Base-by-base conservation (phyloP, 208 protist genomes). In the Leishmania mexicana region DNA sequence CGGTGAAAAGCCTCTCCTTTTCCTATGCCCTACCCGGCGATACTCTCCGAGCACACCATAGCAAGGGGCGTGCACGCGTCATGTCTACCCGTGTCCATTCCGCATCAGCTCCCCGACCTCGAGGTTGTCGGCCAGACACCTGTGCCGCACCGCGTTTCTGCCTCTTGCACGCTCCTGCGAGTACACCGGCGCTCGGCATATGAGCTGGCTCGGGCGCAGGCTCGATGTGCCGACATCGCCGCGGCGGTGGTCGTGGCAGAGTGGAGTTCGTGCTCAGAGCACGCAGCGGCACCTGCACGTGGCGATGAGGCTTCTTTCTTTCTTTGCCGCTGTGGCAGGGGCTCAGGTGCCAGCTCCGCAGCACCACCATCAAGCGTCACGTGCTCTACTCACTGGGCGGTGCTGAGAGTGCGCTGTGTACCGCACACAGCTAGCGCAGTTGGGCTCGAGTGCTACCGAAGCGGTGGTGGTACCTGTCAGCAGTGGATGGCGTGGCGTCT, bases 81-180 rank as follows among this genome's bases (percentile, higher is more conserved):
- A 49, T 49, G 28, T 35, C 24, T 47, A 31, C 72, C 42, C 28
- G 45, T 81, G 40, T 85, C 68, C 77, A 49, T 42, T 70, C 82
- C 77, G 45, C 77, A 81, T 67, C 73, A 85, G 8, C 49, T 60
- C 31, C 53, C 76, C 31, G 28, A n/a, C 11, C 3, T 58, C 42
- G n/a, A 42, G 28, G 57, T 17, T 8, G 31, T 38, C 21, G 11
- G 8, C 31, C 10, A 8, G 11, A 19, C 76, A 31, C 62, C 38
- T 60, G 67, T 49, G 8, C 65, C 76, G 5, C 53, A 60, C 28
- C 76, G 19, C 19, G n/a, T 80, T 45, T 54, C 75, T 17, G 49
- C 10, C 3, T 62, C 76, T 28, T 80, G 62, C 65, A 72, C 76
- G 35, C 68, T 84, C 65, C 68, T 84, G 24, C 47, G 81, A n/a